A percentile compares a stretch with the other conserved stretches of the same genome.
Conservation (phyloP, 768 basidiomycete species). For the Mycena maculata region DNA sequence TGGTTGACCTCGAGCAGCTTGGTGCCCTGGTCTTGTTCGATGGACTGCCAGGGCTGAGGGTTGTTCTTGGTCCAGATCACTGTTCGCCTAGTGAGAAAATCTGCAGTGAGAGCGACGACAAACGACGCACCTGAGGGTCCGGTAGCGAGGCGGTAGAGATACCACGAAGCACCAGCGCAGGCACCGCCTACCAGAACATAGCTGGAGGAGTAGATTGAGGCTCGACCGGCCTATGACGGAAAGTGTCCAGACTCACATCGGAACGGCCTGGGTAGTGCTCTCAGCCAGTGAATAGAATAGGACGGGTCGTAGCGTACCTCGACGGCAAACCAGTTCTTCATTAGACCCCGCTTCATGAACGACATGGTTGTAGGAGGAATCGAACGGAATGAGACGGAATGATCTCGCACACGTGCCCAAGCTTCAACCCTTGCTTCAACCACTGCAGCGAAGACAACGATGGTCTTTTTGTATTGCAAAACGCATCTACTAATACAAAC, state of each 20-base stretch:
- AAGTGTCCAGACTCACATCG: constrained; percentile 55
- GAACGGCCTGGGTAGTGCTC: constrained; percentile 54
- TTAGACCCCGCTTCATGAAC: constrained; percentile 43
- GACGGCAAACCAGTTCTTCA: constrained; percentile 80
- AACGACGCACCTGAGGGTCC: constrained; percentile 62
- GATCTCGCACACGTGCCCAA: no score
- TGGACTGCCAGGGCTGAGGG: constrained; percentile 90
- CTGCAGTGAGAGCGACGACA: not conserved
- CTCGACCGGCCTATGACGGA: constrained; percentile 1
- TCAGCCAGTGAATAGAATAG: constrained; percentile 16
- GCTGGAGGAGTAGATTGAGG: constrained; percentile 39
- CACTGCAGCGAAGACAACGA: no score
- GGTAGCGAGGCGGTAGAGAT: constrained; percentile 71
- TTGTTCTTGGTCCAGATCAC: constrained; percentile 74
- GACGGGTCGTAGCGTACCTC: constrained; percentile 59
- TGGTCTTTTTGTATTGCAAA: constrained; percentile 18
- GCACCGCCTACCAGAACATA: constrained; percentile 66
- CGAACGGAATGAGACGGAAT: constrained; percentile 20
- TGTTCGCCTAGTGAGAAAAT: constrained; percentile 35
- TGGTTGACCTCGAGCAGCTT: constrained; percentile 79
- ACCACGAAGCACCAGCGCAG: constrained; percentile 65
- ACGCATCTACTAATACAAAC: constrained; percentile 47
- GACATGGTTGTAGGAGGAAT: constrained; percentile 30
- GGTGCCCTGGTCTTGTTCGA: constrained; percentile 79
- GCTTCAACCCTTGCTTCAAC: constrained; percentile 10